These are phyloP conservation scores for Rhizopogon vinicolor DNA, from an alignment of 768 basidiomycete genomes.

Conservation along the genomic window DNA sequence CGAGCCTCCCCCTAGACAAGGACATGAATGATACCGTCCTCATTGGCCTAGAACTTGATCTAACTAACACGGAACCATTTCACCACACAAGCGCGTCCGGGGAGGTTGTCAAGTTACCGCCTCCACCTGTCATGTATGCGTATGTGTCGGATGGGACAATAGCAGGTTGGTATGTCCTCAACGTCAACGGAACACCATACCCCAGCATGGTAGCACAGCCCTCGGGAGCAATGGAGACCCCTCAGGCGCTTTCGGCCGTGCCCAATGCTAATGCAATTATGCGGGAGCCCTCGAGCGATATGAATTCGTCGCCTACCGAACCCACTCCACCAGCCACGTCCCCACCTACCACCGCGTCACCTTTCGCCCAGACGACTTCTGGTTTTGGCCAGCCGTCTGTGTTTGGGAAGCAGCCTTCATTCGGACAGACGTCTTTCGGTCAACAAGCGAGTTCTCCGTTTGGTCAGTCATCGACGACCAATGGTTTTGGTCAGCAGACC, in stretches of 20 bases:
- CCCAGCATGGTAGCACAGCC: constrained; percentile 42
- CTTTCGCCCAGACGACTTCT: constrained; percentile 5
- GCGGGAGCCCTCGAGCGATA: constrained; percentile 26
- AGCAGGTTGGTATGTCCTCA: constrained; percentile 67
- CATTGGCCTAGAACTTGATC: constrained; percentile 58
- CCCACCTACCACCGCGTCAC: constrained; percentile 10
- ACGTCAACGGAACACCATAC: constrained; percentile 49
- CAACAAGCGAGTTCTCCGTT: constrained; percentile 28
- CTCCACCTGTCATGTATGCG: constrained; percentile 64
- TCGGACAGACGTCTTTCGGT: constrained; percentile 20
- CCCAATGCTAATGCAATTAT: constrained; percentile 16
- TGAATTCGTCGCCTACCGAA: constrained; percentile 21
- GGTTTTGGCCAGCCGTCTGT: constrained; percentile 31
- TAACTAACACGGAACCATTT: constrained; percentile 46
- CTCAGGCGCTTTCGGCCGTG: constrained; percentile 26
- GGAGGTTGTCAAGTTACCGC: constrained; percentile 37
- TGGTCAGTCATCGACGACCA: constrained; percentile 23
- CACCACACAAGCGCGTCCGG: constrained; percentile 34
- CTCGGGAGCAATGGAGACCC: constrained; percentile 12
- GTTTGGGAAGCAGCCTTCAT: constrained; percentile 15
- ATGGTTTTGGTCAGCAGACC: constrained; percentile 17
- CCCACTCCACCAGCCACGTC: constrained; percentile 10
- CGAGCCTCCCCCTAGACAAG: constrained; percentile 64
- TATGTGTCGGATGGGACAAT: constrained; percentile 79
- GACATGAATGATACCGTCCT: constrained; percentile 68